These are phyloP conservation scores for Thuidium tamariscinum DNA, from an alignment of 225 moss, liverwort and hornwort species.

Conservation along the genomic window DNA sequence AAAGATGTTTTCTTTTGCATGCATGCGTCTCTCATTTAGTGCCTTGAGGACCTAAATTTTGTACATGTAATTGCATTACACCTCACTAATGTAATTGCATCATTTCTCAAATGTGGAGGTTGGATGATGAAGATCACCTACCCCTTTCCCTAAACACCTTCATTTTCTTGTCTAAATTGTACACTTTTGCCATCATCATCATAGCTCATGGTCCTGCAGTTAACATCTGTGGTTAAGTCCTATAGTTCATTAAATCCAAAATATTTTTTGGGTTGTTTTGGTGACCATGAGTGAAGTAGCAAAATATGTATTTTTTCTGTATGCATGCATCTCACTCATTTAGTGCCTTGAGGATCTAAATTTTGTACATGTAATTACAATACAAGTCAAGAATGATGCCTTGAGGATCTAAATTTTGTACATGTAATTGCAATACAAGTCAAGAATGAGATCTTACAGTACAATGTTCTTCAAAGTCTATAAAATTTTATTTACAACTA, in stretches of 20 bases:
- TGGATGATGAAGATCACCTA: not conserved
- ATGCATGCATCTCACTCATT: too few relatives aligned
- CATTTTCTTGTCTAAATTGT: not conserved
- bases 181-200: not conserved
- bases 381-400: not conserved
- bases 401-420: not conserved
- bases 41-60: not conserved
- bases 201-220: not conserved
- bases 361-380: not conserved
- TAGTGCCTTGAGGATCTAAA: not conserved
- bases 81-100: too few relatives aligned
- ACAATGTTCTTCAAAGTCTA: not conserved
- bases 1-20: too few relatives aligned
- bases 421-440: not conserved
- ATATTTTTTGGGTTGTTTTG: too few relatives aligned
- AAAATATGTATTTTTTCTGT: too few relatives aligned
- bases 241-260: not conserved
- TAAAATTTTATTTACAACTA: not conserved
- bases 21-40: too few relatives aligned
- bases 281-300: too few relatives aligned
- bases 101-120: not conserved
- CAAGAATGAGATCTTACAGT: fast-evolving
- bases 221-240: fast-evolving
- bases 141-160: not conserved
- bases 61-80: too few relatives aligned